Evolutionary conservation across 495 filamentous ascomycete species (phyloP), one percentile per base, ranked within the genome.

Genomic region (Trichoderma reesei): DNA sequence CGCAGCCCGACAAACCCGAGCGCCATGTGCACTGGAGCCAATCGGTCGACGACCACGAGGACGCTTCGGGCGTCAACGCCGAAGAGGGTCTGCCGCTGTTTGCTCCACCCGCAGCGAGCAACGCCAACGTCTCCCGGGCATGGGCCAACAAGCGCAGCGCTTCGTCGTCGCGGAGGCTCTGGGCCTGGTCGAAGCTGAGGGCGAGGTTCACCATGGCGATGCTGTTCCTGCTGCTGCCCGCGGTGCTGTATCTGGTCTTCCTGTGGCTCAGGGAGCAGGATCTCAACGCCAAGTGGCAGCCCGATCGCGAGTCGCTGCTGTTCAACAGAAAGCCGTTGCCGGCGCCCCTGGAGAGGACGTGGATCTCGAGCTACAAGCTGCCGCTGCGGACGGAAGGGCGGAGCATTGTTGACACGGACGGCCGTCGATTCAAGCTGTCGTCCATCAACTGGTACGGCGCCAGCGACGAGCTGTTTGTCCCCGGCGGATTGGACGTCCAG

Each of bases 371-470:
- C n/a, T 80, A 77, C 69, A 59, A 67, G 46, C 76, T 82, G 18
- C 83, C 83, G 10, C 75, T 86, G 26, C 76, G 74, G 44, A 82
- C 83, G 1, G 65, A 72, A 26, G 83, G 83, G 5, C 75, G 84
- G 33, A 67, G 85, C 64, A 75, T 87, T n/a, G 74, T 85, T 38
- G 83, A 87, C 70, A 69, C 78, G 3, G 67, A 74, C 7, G 79
- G 77, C 34, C 72, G 73, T 41, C 76, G 80, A 37, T 79, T 82
- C 69, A 83, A 83, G 70, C 75, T 87, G 13, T 74, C 81, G 16
- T 82, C 79, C 34, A 73, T 87, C 68, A 87, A 87, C 70, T 87
- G 84, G 84, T 87, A 86, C 68, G 84, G 84, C 18, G 84, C 76
- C 11, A 83, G 79, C 65, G 84, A 87, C 65, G 78, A 83, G 72